phyloP scores from a whole-genome alignment of 2,329 filamentous ascomycete species.

The Parafenestella ontariensis region DNA sequence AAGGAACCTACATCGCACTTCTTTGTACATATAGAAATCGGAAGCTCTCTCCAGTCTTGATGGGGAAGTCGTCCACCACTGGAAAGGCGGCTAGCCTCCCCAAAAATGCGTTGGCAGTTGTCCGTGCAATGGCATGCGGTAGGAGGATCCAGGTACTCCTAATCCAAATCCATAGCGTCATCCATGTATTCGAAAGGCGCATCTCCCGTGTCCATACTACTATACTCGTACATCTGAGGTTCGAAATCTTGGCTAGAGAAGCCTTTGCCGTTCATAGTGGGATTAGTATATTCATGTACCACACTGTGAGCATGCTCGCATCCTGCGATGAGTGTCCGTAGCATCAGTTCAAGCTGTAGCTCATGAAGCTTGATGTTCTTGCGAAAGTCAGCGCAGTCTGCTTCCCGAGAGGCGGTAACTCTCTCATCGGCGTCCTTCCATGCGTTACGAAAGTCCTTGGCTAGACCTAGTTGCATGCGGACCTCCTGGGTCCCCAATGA shows the following conservation, averaged over 20 bases:
- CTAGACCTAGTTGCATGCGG: conserved; percentile 65
- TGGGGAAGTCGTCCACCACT: neutral
- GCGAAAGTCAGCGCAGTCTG: conserved; percentile 28
- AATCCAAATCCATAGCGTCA: conserved; percentile 48
- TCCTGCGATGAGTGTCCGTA: conserved; percentile 64
- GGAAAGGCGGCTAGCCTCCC: neutral
- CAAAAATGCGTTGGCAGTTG: neutral
- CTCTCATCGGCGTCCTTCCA: conserved; percentile 72
- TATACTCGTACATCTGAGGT: conserved; percentile 10
- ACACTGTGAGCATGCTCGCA: conserved; percentile 63
- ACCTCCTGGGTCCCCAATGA: conserved; percentile 65
- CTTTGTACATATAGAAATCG: conserved; percentile 14
- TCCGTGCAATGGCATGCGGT: neutral
- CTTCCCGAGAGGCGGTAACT: conserved; percentile 4
- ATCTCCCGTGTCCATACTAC: conserved; percentile 27
- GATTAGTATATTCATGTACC: conserved; percentile 37
- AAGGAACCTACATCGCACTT: conserved; percentile 4
- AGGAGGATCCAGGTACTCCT: neutral
- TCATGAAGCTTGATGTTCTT: conserved; percentile 59
- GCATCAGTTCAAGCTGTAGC: conserved; percentile 68
- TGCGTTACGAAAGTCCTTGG: conserved; percentile 73
- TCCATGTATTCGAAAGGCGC: conserved; percentile 43
- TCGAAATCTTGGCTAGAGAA: conserved; percentile 34
- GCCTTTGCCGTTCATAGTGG: conserved; percentile 5
- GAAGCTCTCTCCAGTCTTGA: neutral